phyloP scores from a whole-genome alignment of 352 stramenopile genomes.

The Phytophthora syringae region DNA sequence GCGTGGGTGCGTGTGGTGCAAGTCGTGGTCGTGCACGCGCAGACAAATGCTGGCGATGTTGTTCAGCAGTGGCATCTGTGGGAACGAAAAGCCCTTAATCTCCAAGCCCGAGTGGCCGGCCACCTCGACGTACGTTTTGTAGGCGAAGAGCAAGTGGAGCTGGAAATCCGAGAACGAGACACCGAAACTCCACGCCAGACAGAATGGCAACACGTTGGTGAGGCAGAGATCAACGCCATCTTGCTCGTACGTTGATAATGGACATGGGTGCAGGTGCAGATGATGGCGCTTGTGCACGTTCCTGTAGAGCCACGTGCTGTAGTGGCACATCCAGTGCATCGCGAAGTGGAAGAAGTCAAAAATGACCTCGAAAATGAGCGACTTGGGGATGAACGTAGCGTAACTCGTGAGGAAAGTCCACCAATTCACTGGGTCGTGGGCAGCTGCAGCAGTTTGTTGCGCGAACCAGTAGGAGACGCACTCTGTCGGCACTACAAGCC shows the following conservation, averaged over 20 bases:
- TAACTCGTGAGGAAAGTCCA: constrained; percentile 51
- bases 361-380: constrained; percentile 80
- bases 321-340: constrained; percentile 78
- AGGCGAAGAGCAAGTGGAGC: constrained; percentile 81
- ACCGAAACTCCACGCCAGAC: constrained; percentile 50
- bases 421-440: constrained; percentile 16
- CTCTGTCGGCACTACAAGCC: constrained; percentile 74
- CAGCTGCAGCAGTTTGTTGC: constrained; percentile 15
- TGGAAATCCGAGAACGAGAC: constrained; percentile 62
- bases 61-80: constrained; percentile 80
- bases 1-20: constrained; percentile 83
- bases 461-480: constrained; percentile 68
- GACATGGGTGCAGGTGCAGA: constrained; percentile 73
- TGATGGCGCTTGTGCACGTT: constrained; percentile 89
- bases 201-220: constrained; percentile 81
- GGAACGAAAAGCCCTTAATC: constrained; percentile 87
- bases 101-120: constrained; percentile 84
- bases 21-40: constrained; percentile 82
- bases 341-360: constrained; percentile 91
- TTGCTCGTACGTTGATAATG: constrained; percentile 88
- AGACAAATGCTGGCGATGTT: constrained; percentile 57
- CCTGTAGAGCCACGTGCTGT: constrained; percentile 72
- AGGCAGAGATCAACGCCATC: constrained; percentile 73
- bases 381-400: constrained; percentile 79
- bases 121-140: constrained; percentile 92